Evolutionary conservation across 2,329 filamentous ascomycete species (phyloP).

Genomic region (Penicillium expansum): DNA sequence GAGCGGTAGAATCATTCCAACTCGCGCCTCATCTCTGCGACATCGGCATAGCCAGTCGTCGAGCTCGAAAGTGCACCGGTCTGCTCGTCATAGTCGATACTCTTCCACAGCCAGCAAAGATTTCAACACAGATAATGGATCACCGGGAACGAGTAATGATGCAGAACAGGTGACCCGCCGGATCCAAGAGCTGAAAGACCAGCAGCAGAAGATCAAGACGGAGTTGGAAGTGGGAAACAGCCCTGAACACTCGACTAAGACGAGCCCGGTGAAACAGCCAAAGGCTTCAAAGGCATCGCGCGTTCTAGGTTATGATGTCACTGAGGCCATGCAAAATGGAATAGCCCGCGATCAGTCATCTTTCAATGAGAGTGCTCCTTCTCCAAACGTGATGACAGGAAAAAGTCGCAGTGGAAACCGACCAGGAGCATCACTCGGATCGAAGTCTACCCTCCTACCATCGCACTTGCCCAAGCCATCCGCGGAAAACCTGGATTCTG

Average conservation of each 20-base stretch:
- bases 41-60: conserved; percentile 50
- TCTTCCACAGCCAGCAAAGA: conserved; percentile 40
- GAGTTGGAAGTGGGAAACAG: conserved; percentile 44
- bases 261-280: conserved; percentile 12
- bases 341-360: conserved; percentile 1
- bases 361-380: conserved; percentile 64
- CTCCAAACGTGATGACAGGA: conserved; percentile 65
- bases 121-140: conserved; percentile 39
- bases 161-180: conserved; percentile 57
- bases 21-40: conserved; percentile 65
- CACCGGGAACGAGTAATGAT: conserved; percentile 40
- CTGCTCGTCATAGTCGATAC: conserved; percentile 47
- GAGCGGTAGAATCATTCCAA: conserved; percentile 59
- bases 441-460: conserved; percentile 29
- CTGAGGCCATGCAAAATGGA: conserved; percentile 4
- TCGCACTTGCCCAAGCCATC: conserved; percentile 27
- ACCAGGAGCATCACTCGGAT: conserved; percentile 27
- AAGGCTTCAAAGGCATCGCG: conserved; percentile 13
- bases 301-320: conserved; percentile 5
- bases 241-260: conserved; percentile 25
- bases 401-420: conserved; percentile 40
- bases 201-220: conserved; percentile 55
- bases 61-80: conserved; percentile 52
- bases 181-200: conserved; percentile 58
- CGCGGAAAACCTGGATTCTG: conserved; percentile 32